phyloP scores from a whole-genome alignment of 2,329 filamentous ascomycete species.

The Microdochium trichocladiopsis region DNA sequence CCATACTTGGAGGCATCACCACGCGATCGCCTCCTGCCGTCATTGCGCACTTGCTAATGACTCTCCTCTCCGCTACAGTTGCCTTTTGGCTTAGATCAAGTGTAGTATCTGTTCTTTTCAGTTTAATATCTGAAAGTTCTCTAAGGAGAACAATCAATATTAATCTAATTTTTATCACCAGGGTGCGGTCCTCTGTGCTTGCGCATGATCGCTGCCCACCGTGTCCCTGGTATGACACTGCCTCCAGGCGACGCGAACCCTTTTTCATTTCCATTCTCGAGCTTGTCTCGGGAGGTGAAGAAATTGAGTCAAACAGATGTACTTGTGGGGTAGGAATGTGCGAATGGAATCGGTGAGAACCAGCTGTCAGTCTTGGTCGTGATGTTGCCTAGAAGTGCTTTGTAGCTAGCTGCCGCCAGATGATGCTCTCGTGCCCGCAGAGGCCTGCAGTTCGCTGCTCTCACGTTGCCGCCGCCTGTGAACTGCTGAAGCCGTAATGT shows the following conservation, averaged over 20 bases:
- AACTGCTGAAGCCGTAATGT: no score
- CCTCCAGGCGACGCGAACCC: constrained; percentile 62
- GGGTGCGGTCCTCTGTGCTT: constrained; percentile 61
- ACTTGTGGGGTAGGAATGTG: not conserved
- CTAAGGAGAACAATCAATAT: constrained; percentile 68
- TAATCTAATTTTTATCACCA: constrained; percentile 70
- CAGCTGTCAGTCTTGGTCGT: not conserved
- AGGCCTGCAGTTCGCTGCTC: no score
- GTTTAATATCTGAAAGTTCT: constrained; percentile 90
- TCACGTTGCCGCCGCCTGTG: no score
- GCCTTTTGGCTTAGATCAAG: constrained; percentile 67
- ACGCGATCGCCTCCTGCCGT: not conserved
- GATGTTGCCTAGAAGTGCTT: no score
- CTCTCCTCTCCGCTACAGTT: constrained; percentile 45
- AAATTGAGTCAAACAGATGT: constrained; percentile 28
- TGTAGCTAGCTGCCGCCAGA: no score
- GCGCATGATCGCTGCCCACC: constrained; percentile 55
- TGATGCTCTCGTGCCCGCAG: no score
- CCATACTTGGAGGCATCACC: not conserved
- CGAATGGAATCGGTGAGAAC: not conserved
- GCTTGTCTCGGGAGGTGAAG: constrained; percentile 48
- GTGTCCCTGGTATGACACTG: constrained; percentile 75
- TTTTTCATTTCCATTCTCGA: constrained; percentile 52
- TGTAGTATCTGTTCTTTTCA: constrained; percentile 97
- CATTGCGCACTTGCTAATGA: constrained; percentile 1